A percentile compares a stretch with the other conserved stretches of the same genome.
Conservation (phyloP, 805 yeast species). For the Candida silvicultrix region DNA sequence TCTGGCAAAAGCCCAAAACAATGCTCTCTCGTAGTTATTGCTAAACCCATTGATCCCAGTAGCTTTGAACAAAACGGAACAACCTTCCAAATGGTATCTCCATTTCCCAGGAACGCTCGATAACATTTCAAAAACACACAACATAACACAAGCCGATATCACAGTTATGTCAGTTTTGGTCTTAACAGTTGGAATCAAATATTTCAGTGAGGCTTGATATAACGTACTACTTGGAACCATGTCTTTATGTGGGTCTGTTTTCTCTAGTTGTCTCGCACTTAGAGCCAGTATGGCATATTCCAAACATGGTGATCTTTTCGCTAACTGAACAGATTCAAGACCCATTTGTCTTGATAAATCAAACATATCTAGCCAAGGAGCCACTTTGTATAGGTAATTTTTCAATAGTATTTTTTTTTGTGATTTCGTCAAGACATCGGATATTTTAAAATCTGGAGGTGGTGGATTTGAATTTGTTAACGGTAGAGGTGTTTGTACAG, state of each 20-base stretch:
- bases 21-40: conserved; percentile 27
- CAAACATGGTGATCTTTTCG: conserved; percentile 30
- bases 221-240: conserved; percentile 19
- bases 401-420: conserved; percentile 27
- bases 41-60: conserved; percentile 32
- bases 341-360: conserved; percentile 29
- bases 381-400: conserved; percentile 31
- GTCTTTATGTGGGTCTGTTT: conserved; percentile 10
- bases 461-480: neutral
- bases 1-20: conserved; percentile 39
- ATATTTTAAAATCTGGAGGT: neutral
- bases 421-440: conserved; percentile 24
- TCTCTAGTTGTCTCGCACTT: conserved; percentile 28
- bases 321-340: conserved; percentile 27
- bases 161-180: conserved; percentile 22
- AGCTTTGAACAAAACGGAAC: conserved; percentile 30
- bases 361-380: conserved; percentile 35
- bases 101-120: conserved; percentile 31
- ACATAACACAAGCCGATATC: conserved; percentile 32
- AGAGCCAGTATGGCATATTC: conserved; percentile 26
- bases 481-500: neutral
- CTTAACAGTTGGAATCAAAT: conserved; percentile 29
- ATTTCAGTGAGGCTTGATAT: conserved; percentile 29
- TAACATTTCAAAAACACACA: conserved; percentile 38
- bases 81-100: conserved; percentile 34